Evolutionary conservation across 2,329 filamentous ascomycete genomes (phyloP), one percentile per base, ranked within the genome.

Genomic region (Fusarium globosum): DNA sequence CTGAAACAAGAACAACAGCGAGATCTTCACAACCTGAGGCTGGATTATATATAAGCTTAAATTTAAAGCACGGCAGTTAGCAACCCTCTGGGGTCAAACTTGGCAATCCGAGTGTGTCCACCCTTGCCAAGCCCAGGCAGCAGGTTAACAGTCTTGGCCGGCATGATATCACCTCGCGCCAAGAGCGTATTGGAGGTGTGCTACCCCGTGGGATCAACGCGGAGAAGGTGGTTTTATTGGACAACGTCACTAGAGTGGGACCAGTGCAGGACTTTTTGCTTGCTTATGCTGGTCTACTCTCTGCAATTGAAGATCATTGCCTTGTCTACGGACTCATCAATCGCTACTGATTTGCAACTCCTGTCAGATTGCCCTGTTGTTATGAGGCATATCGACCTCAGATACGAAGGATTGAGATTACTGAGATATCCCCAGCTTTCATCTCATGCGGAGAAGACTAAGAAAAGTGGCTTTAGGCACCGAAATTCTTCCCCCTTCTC

Each of bases 31-130:
- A 43, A 33, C 20, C 7, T 30, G 23, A 20, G 35, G 46, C 38
- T 68, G 21, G 53, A 51, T 67, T 38, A 61, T 68, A 65, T 69
- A 69, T 69, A 69, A 70, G 67, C 67, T 69, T 69, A 69, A 65
- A 69, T 65, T 59, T 69, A 69, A 69, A 59, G 58, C 28, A 48
- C 48, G 20, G 39, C 14, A 42, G 57, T 56, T 69, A 41, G 41
- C 65, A 69, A 59, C 67, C 67, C 46, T 65, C 35, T 55, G 41
- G 51, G 13, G n/a, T 58, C 46, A 15, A 69, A 69, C 59, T 65
- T 53, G 65, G 65, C 65, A 69, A 69, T 3, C 67, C 66, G 67
- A 65, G 20, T 30, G 20, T n/a, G n/a, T 12, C 48, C 58, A 63
- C 28, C 35, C 26, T n/a, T 52, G 65, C 67, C 67, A 69, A 70